These are phyloP conservation scores for Bryum argenteum DNA, from an alignment of 225 moss, liverwort and hornwort species.

Conservation along the genomic window DNA sequence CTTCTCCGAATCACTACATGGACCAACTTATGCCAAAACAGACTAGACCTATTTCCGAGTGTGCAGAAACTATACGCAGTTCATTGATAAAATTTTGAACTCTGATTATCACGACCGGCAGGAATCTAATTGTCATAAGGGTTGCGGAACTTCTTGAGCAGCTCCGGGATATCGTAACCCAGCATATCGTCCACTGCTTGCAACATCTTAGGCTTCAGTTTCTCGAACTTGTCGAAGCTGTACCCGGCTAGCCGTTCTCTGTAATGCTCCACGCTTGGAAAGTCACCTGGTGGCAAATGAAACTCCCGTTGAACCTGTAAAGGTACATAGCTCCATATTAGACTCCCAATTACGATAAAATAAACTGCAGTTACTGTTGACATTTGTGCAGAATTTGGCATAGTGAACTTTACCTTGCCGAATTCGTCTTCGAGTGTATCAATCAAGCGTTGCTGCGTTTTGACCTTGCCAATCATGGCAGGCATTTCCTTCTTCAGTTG, in stretches of 20 bases:
- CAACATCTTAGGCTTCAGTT: constrained; percentile 82
- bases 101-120: not conserved
- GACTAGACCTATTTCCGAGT: not conserved
- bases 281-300: constrained; percentile 84
- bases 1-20: not conserved
- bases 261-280: constrained; percentile 89
- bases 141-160: constrained; percentile 90
- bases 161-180: constrained; percentile 92
- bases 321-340: not conserved
- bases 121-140: constrained; percentile 63
- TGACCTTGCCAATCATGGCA: constrained; percentile 91
- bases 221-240: constrained; percentile 84
- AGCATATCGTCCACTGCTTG: constrained; percentile 94
- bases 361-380: not conserved
- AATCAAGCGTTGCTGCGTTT: constrained; percentile 84
- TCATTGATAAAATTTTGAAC: constrained; percentile 53
- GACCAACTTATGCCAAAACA: not conserved
- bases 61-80: constrained; percentile 13
- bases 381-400: not conserved
- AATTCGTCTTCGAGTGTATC: constrained; percentile 92
- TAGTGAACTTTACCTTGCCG: constrained; percentile 56
- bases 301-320: constrained; percentile 84
- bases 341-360: not conserved
- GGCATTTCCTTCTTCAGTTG: constrained; percentile 98
- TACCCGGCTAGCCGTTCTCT: constrained; percentile 76